A percentile compares a stretch with the other conserved stretches of the same genome.
Evolutionary conservation across 805 yeast genomes (phyloP).

Genomic region (Candida suzukii): DNA sequence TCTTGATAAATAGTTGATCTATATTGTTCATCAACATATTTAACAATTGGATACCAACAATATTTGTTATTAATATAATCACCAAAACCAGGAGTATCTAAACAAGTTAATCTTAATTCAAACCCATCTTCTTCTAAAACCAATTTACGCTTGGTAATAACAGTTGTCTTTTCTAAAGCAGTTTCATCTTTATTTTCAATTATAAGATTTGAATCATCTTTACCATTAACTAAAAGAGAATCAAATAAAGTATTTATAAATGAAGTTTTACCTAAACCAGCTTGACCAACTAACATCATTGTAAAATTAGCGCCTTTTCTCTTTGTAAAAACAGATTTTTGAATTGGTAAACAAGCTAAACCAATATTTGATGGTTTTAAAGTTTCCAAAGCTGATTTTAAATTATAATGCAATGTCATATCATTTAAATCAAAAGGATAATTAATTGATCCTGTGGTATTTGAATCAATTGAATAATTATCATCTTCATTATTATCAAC

Average conservation of each 20-base stretch:
- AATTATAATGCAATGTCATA: slow-evolving; percentile 17
- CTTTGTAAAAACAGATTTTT: slow-evolving; percentile 23
- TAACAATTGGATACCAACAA: slow-evolving; percentile 62
- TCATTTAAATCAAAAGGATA: slow-evolving; percentile 11
- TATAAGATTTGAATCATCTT: slow-evolving; percentile 7
- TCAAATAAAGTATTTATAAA: slow-evolving; percentile 78
- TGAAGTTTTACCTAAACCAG: slow-evolving; percentile 79
- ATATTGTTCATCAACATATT: slow-evolving; percentile 77
- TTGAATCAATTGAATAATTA: slow-evolving; percentile 2
- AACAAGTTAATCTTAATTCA: slow-evolving; percentile 47
- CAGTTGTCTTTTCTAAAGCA: slow-evolving; percentile 28
- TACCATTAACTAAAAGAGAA: slow-evolving; percentile 27
- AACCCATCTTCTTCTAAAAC: slow-evolving; percentile 56
- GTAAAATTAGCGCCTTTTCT: slow-evolving; percentile 70
- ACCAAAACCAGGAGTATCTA: slow-evolving; percentile 79
- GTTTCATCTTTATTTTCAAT: slow-evolving; percentile 33
- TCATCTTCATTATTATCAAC: slow-evolving; percentile 5
- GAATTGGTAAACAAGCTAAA: slow-evolving; percentile 21
- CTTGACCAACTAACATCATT: slow-evolving; percentile 78
- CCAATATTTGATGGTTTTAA: slow-evolving; percentile 21
- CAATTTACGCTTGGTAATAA: slow-evolving; percentile 31
- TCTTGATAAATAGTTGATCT: slow-evolving; percentile 64
- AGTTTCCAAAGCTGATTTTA: slow-evolving; percentile 18
- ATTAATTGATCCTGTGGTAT: slow-evolving; percentile 10
- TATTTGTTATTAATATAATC: slow-evolving; percentile 56